Conservation (phyloP, 73 alveolate species). For the Symbiodinium natans region DNA sequence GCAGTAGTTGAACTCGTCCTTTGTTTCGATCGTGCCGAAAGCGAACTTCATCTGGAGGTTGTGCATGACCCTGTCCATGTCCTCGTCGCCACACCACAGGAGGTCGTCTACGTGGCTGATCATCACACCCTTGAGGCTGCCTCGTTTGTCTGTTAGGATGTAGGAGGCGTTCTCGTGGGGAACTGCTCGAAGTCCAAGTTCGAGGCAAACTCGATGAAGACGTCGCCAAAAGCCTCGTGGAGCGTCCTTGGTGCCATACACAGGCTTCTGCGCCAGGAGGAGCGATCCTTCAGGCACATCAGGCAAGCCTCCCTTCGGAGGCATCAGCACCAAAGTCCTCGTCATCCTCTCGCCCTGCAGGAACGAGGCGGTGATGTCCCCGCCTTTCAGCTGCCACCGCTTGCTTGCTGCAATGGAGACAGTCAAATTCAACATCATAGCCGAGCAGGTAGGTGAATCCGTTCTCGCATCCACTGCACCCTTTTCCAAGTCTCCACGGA, state of each 20-base stretch:
- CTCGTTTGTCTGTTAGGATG: background rate
- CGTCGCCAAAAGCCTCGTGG: background rate
- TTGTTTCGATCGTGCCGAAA: background rate
- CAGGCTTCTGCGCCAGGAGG: background rate
- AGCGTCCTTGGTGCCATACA: slow-evolving; percentile 5
- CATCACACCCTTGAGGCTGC: background rate
- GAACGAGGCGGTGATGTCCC: slow-evolving; percentile 13
- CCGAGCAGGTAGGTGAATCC: slow-evolving; percentile 1
- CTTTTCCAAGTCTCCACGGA: background rate
- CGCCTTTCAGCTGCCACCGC: background rate
- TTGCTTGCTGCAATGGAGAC: background rate
- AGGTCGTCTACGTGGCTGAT: background rate
- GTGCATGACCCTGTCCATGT: background rate
- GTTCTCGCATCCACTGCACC: background rate
- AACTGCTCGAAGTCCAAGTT: background rate
- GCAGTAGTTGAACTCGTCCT: background rate
- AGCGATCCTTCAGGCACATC: background rate
- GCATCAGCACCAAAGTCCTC: background rate
- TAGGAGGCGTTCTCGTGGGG: background rate
- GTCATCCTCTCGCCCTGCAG: slow-evolving; percentile 9
- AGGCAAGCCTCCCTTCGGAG: background rate
- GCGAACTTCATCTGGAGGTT: background rate
- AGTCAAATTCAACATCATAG: background rate
- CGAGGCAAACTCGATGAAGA: background rate
- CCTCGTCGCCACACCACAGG: background rate